Base-by-base conservation (phyloP, 1,284 basidiomycete species). In the Pterulicium gracile region DNA sequence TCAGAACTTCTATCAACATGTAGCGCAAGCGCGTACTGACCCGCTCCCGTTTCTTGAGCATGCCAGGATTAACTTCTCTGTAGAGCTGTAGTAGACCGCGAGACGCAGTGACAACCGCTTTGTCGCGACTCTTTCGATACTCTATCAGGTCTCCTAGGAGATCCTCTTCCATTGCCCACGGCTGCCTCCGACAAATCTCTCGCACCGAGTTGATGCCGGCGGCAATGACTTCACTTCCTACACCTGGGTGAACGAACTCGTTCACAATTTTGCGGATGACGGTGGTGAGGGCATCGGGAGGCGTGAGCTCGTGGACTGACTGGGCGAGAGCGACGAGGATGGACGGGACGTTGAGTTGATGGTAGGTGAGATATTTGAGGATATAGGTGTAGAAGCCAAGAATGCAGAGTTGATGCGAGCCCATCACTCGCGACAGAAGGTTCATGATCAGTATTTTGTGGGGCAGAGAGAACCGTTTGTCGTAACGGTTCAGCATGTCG, bases 361-460 rank as follows among this genome's bases (percentile, higher is more conserved):
- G 88, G 61, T 96, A 84, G 3, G 84, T 79, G 55, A 98, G 81
- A 65, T 97, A 98, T 61, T 88, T 90, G 70, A 96, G 75, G 61
- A 97, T 79, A 69, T 97, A 98, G 15, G 89, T 89, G 71, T 98
- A 99, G 68, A 98, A 97, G n/a, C 85, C 79, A 44, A 98, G 81
- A 24, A 98, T 82, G 60, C 85, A 92, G 49, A 96, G 81, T 63
- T 94, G 93, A 70, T 98, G 95, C 1, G 78, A 69, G 32, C 91
- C 88, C 80, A 94, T 95, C 46, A 98, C 87, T 43, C 96, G 82
- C n/a, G 90, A 88, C 44, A 98, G 78, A 34, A 99, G 83, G 62
- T 98, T 93, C 91, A 98, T 96, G 59, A 97, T 75, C 52, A 98
- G 75, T 50, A 98, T 87, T 67, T 97, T 98, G 73, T 98, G 95